Evolutionary conservation across 225 moss, liverwort and hornwort species (phyloP).

Genomic region (Polytrichum formosum): DNA sequence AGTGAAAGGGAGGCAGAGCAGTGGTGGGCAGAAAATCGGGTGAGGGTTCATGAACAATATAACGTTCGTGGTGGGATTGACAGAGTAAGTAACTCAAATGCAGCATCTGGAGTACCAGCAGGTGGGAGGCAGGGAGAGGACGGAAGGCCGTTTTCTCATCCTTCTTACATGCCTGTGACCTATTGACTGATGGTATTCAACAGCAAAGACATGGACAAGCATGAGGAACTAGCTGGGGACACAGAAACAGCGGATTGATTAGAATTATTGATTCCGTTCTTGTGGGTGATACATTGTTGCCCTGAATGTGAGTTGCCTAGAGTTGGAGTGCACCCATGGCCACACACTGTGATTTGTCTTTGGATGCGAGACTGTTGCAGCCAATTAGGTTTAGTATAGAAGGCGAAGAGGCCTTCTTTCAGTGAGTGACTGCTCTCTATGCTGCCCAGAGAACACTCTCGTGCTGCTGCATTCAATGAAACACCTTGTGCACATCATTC

Average conservation of each 20-base stretch:
- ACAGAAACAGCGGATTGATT: conserved; percentile 22
- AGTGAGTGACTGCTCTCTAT: too few species aligned
- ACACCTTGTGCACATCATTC: too few species aligned
- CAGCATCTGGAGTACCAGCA: conserved; percentile 20
- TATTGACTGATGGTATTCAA: conserved; percentile 11
- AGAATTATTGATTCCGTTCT: conserved; percentile 24
- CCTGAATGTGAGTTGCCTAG: conserved; percentile 25
- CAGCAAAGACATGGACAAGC: conserved; percentile 18
- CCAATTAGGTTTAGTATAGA: too few species aligned
- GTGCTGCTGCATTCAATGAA: too few species aligned
- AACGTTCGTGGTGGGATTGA: conserved; percentile 56
- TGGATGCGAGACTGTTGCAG: too few species aligned
- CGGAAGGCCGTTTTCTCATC: conserved; percentile 10
- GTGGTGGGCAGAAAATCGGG: conserved; percentile 72
- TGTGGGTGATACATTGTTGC: conserved; percentile 75
- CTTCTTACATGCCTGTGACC: conserved; percentile 7
- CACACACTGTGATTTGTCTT: too few species aligned
- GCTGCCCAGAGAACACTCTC: too few species aligned
- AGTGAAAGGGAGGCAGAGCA: conserved; percentile 73
- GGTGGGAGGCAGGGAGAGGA: conserved; percentile 38
- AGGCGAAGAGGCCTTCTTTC: too few species aligned
- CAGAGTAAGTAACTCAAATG: conserved; percentile 22
- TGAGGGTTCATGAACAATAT: conserved; percentile 73
- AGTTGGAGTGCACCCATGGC: not conserved
- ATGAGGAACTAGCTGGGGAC: conserved; percentile 3